Conservation (phyloP, 2,329 filamentous ascomycete species). For the Pseudocercospora fijiensis region DNA sequence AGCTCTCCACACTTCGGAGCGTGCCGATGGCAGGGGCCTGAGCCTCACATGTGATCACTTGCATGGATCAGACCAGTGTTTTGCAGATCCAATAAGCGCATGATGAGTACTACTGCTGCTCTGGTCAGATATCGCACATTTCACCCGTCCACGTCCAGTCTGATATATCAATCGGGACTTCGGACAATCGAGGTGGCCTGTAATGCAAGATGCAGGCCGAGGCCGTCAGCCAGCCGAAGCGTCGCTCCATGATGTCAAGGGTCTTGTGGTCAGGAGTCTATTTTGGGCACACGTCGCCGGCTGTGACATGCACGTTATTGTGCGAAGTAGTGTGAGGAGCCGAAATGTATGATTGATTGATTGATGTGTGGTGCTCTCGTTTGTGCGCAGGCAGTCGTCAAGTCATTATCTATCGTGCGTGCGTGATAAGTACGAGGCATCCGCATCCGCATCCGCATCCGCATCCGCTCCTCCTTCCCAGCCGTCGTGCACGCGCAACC, state of each 20-base stretch:
- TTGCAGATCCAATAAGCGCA: background rate
- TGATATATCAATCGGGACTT: background rate
- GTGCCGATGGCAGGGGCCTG: background rate
- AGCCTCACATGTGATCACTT: background rate
- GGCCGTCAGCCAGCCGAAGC: background rate
- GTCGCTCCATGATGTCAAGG: background rate
- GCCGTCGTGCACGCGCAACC: conserved; percentile 2
- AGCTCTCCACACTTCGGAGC: background rate
- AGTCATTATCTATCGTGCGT: no score
- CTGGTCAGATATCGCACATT: background rate
- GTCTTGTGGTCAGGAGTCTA: background rate
- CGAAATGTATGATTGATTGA: conserved; percentile 3
- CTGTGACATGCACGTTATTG: background rate
- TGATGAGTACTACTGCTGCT: background rate
- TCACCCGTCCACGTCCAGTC: no score
- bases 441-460: no score
- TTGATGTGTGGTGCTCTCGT: background rate
- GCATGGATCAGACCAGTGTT: background rate
- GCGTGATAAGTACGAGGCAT: background rate
- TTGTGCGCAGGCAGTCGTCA: background rate
- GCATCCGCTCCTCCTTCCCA: background rate
- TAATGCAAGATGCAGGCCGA: background rate
- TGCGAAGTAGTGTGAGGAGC: background rate
- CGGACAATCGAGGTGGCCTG: background rate
- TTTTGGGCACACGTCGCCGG: background rate